A percentile compares a stretch with the other conserved stretches of the same genome.
Conservation (phyloP, 2,329 filamentous ascomycete genomes). For the Pseudocercospora vitis region DNA sequence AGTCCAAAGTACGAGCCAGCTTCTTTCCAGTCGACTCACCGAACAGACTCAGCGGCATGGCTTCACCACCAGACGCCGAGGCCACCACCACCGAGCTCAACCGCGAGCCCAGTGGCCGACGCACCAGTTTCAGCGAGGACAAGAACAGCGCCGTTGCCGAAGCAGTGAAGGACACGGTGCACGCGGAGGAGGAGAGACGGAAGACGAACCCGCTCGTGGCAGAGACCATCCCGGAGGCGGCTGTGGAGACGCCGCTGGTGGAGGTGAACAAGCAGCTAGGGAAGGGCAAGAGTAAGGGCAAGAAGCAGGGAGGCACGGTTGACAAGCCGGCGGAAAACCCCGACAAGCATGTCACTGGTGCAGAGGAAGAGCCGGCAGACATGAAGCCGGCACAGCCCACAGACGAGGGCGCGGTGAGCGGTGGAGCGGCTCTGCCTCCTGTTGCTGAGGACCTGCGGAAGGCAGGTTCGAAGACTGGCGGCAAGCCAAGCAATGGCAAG, state of each 20-base stretch:
- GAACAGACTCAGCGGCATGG: conserved; percentile 22
- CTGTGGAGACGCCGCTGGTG: conserved; percentile 41
- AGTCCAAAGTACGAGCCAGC: conserved; percentile 49
- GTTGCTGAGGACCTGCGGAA: conserved; percentile 36
- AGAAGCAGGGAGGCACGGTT: neutral
- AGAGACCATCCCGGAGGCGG: conserved; percentile 46
- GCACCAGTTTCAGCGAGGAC: conserved; percentile 45
- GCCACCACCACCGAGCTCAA: conserved; percentile 22
- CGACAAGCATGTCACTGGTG: conserved; percentile 47
- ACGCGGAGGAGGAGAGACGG: conserved; percentile 43
- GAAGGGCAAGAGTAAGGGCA: conserved; percentile 9
- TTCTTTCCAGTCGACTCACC: conserved; percentile 49
- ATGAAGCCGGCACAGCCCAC: conserved; percentile 45
- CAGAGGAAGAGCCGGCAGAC: conserved; percentile 42
- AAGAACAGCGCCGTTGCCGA: conserved; percentile 36
- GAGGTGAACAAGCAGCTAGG: conserved; percentile 25
- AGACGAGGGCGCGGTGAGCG: conserved; percentile 40
- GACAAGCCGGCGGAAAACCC: conserved; percentile 41
- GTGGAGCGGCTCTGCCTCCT: conserved; percentile 36
- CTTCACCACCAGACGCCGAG: conserved; percentile 18
- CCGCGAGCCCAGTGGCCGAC: conserved; percentile 28
- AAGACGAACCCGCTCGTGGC: conserved; percentile 37
- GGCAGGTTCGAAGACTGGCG: conserved; percentile 5
- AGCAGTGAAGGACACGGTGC: conserved; percentile 44
- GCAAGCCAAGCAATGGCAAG: conserved; percentile 22